Percentiles rank a stretch among this genome's conserved stretches.
Evolutionary conservation across 1,284 basidiomycete species (phyloP).

Genomic region (Apiotrichum veenhuisii): DNA sequence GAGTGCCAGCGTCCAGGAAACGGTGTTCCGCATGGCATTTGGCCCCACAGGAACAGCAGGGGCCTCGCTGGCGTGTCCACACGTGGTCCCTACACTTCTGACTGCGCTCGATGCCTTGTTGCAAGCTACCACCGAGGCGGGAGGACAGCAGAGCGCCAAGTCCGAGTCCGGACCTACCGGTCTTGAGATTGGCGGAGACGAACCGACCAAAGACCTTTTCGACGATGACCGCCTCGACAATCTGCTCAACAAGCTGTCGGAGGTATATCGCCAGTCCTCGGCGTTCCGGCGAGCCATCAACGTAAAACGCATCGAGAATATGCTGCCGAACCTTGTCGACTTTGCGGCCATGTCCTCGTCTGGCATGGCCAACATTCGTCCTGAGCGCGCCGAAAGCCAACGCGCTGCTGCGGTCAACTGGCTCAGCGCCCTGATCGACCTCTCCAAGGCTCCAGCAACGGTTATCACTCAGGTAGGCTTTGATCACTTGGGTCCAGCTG

Average conservation of each 20-base stretch:
- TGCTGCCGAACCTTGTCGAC: conserved; percentile 44
- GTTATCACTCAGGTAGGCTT: conserved; percentile 35
- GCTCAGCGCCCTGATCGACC: conserved; percentile 28
- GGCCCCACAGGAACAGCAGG: conserved; percentile 19
- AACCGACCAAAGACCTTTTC: background rate
- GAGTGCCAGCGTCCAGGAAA: conserved; percentile 34
- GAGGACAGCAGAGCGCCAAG: background rate
- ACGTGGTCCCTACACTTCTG: conserved; percentile 31
- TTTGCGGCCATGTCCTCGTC: conserved; percentile 39
- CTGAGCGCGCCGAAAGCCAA: conserved; percentile 23
- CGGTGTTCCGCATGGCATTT: conserved; percentile 30
- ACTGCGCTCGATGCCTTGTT: conserved; percentile 39
- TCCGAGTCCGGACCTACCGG: background rate
- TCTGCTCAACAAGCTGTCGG: conserved; percentile 33
- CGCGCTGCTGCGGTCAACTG: conserved; percentile 29
- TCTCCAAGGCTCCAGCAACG: conserved; percentile 33
- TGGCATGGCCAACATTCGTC: conserved; percentile 4
- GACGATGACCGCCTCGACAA: conserved; percentile 28
- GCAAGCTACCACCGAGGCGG: conserved; percentile 20
- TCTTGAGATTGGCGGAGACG: background rate
- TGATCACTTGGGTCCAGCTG: background rate
- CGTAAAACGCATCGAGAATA: conserved; percentile 36
- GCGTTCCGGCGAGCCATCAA: conserved; percentile 36
- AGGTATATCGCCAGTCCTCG: conserved; percentile 28
- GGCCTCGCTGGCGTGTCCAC: conserved; percentile 25